Evolutionary conservation across 2,329 filamentous ascomycete genomes (phyloP).

Genomic region (Alternaria conjuncta): DNA sequence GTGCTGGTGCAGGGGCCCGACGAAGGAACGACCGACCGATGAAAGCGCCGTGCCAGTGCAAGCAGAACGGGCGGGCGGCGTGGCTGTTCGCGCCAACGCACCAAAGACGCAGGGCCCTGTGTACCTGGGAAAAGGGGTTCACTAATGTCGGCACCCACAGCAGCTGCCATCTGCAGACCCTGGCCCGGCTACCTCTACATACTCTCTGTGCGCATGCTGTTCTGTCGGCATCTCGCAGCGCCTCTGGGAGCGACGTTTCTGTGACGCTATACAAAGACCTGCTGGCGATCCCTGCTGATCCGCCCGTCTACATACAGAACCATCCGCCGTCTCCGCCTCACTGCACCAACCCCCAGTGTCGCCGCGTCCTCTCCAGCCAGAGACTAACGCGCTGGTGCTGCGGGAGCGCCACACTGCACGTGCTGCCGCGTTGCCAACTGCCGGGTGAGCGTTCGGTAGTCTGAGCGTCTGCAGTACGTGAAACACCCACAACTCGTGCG

Average conservation of each 20-base stretch:
- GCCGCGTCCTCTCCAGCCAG: constrained; percentile 20
- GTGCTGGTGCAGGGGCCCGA: constrained; percentile 9
- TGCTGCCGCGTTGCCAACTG: constrained; percentile 7
- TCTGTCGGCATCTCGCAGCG: background rate
- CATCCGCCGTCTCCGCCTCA: constrained; percentile 32
- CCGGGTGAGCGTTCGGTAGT: no score
- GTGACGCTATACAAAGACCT: background rate
- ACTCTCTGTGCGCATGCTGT: background rate
- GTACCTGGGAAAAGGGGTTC: constrained; percentile 11
- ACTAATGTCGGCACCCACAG: constrained; percentile 11
- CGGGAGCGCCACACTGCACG: constrained; percentile 8
- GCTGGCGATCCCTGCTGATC: constrained; percentile 8
- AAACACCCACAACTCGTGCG: no score
- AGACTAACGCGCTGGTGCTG: constrained; percentile 1
- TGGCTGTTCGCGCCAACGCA: background rate
- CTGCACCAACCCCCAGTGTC: constrained; percentile 9
- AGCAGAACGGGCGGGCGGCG: constrained; percentile 10
- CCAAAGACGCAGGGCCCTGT: background rate
- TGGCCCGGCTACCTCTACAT: background rate
- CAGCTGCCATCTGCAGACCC: constrained; percentile 8
- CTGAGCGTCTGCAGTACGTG: no score
- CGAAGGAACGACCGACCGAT: constrained; percentile 8
- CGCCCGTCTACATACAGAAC: constrained; percentile 1
- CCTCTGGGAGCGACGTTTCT: background rate
- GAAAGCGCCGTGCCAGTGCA: constrained; percentile 1